phyloP scores from a whole-genome alignment of 371 early-diverging fungal genomes.

The Cokeromyces recurvatus region DNA sequence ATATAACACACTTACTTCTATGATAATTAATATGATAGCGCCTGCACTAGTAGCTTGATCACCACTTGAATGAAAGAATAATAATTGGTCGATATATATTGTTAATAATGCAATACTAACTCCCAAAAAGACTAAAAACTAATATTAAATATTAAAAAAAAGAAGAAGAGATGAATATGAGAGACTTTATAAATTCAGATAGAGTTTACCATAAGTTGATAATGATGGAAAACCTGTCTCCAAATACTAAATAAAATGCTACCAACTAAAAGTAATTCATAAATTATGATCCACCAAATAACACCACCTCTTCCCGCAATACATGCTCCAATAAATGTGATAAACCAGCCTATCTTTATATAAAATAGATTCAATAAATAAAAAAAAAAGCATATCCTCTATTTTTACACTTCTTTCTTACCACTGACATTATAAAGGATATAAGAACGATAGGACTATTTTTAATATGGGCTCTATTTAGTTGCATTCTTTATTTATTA shows the following conservation, averaged over 20 bases:
- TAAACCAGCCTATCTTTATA: slow-evolving; percentile 33
- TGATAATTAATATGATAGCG: slow-evolving; percentile 31
- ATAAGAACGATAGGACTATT: slow-evolving; percentile 12
- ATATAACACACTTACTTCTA: slow-evolving; percentile 9
- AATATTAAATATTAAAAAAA: no score
- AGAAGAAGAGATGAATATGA: slow-evolving; percentile 6
- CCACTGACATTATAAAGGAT: slow-evolving; percentile 10
- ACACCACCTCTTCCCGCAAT: slow-evolving; percentile 17
- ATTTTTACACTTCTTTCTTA: neutral
- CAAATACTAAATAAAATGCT: slow-evolving; percentile 24
- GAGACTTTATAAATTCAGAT: slow-evolving; percentile 25
- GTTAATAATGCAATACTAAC: slow-evolving; percentile 31
- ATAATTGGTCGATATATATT: slow-evolving; percentile 12
- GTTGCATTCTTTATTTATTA: slow-evolving; percentile 14
- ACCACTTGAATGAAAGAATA: slow-evolving; percentile 5
- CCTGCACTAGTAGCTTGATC: slow-evolving; percentile 32
- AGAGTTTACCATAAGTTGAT: slow-evolving; percentile 30
- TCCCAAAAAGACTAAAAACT: slow-evolving; percentile 37
- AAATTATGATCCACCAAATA: slow-evolving; percentile 40
- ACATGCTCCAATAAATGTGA: slow-evolving; percentile 36
- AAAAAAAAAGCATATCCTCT: no score
- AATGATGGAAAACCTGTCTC: slow-evolving; percentile 28
- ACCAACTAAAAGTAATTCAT: slow-evolving; percentile 27
- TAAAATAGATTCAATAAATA: no score
- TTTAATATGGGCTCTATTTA: slow-evolving; percentile 12